Evolutionary conservation across 164 flowering plant species (phyloP).

Genomic region (Kingdonia uniflora): DNA sequence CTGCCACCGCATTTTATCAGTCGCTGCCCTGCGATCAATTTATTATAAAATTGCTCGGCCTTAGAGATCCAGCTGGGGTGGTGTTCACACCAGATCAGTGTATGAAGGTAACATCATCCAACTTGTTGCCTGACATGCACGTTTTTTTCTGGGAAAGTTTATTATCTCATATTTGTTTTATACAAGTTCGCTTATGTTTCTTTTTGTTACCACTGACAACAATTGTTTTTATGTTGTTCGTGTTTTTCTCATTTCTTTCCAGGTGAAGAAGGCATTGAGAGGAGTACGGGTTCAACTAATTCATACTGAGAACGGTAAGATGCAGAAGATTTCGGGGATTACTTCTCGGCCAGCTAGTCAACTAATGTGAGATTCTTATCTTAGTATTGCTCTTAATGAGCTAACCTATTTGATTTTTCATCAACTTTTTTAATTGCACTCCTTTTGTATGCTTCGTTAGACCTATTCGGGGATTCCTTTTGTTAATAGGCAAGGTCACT

Average conservation of each 20-base stretch:
- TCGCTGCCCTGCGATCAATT: constrained; percentile 43
- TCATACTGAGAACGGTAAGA: constrained; percentile 10
- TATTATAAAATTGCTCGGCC: constrained; percentile 22
- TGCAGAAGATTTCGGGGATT: constrained; percentile 18
- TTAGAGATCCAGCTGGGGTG: constrained; percentile 17
- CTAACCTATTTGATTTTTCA: background rate
- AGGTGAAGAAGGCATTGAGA: constrained; percentile 30
- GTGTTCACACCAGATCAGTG: constrained; percentile 18
- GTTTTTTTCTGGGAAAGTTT: constrained; percentile 12
- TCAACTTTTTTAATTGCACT: too few species aligned
- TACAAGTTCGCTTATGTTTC: too few species aligned
- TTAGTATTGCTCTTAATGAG: background rate
- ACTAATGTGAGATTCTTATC: constrained; percentile 14
- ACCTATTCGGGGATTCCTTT: too few species aligned
- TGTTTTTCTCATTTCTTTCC: constrained; percentile 1
- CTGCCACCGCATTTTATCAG: constrained; percentile 64
- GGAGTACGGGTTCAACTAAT: constrained; percentile 27
- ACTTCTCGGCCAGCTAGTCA: constrained; percentile 16
- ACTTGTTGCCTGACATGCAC: too few species aligned
- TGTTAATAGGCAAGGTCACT: background rate
- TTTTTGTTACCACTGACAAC: too few species aligned
- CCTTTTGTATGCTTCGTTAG: background rate
- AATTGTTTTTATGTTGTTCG: too few species aligned
- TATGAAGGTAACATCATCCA: constrained; percentile 39
- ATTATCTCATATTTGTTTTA: constrained; percentile 42